Evolutionary conservation across 2,329 filamentous ascomycete genomes (phyloP), one percentile per base, ranked within the genome.

Genomic region (Aspergillus luchuensis): DNA sequence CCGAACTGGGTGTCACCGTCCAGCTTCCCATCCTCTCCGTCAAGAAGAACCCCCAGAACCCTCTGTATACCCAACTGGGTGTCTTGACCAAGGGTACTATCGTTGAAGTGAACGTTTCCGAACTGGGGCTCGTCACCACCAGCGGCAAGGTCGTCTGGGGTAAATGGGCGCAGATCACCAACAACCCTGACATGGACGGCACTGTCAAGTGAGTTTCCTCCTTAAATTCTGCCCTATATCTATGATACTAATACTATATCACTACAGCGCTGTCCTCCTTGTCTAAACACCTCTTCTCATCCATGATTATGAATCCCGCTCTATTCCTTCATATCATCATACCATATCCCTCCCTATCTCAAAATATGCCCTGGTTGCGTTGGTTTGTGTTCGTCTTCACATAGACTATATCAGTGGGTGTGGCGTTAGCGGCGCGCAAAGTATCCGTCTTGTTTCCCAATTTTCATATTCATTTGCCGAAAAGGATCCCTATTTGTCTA

Each of bases 91-190:
- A 92, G 79, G 91, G 91, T 65, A 94, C 88, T 30, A 86, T 89
- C 63, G 87, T 94, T 72, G 94, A 98, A 79, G 92, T 98, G 71
- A 97, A 99, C 74, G 92, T 97, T 30, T 90, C 86, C 59, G 95
- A 99, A 76, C 79, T 98, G 64, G 95, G 95, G 65, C 82, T 98
- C 63, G 92, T 96, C 15, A 98, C 95, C 2, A 89, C 93, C 1
- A 89, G 88, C 64, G 95, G 95, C 64, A 97, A 97, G 80, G 91
- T 97, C 8, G 91, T 94, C 6, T 97, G 93, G 93, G 92, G 91
- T 68, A 84, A 91, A 67, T 95, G 89, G 79, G 91, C 90, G 7
- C 90, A 92, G 77, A 83, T 91, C 54, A 84, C 77, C 55, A 80
- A 75, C 64, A 77, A 71, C 52, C 74, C 73, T 33, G 86, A 88